Base-by-base conservation (phyloP, 176 grass and related monocot genomes). In the Aegilops tauschii region DNA sequence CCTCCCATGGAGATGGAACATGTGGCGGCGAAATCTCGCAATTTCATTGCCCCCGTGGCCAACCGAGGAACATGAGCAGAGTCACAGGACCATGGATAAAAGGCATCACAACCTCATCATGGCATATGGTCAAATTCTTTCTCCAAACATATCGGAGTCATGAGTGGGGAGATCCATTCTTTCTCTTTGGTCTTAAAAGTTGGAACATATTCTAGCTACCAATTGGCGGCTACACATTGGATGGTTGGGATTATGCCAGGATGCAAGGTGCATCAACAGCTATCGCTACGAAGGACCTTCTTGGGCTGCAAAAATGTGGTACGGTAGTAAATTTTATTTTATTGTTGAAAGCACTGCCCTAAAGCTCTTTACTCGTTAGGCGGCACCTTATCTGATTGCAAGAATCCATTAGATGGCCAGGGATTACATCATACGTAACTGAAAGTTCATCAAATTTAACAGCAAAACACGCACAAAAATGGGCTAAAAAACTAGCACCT, bases 71-170 rank as follows among this genome's bases (percentile, higher is more conserved):
- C 76, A 81, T 40, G 73, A 68, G 25, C 76, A 49, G 45, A 16
- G 63, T 7, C 44, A 18, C 45, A 80, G 85, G 71, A 59, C 72
- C 62, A 68, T 45, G 72, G 42, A 66, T 61, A 28, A 65, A 49
- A 83, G 42, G 42, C n/a, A 68, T 80, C 82, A 11, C 39, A 73
- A 37, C 28, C 39, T 88, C 8, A 21, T 29, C 65, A 59, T 45
- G 27, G 37, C 4, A 86, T 80, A 47, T 63, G 35, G 85, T 25
- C 62, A 77, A 81, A 91, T 85, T 81, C 77, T 61, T 37, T 91
- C 72, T 88, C 89, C 89, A 77, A 62, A 54, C 69, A 81, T 32
- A 42, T 52, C 42, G 89, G 89, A 91, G 77, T 69, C 75, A 62
- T 52, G 72, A 59, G 12, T 67, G 16, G 59, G 6, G 28, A 87